A percentile compares a stretch with the other conserved stretches of the same genome.
These are phyloP conservation scores for Talaromyces proteolyticus DNA, from an alignment of 495 filamentous ascomycete species.

Conservation along the genomic window DNA sequence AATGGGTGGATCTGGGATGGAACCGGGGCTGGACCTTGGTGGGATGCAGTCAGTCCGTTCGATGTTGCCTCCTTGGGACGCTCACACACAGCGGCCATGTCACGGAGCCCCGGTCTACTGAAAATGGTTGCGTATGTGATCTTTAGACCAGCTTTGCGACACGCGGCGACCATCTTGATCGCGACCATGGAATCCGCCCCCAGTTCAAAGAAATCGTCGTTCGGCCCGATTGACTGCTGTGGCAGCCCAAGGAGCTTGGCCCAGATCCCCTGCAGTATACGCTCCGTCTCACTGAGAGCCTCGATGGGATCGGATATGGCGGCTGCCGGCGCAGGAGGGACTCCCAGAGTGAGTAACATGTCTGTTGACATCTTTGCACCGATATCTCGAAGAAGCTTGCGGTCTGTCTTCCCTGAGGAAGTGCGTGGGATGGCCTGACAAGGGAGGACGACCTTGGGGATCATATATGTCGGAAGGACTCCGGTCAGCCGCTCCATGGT, in stretches of 20 bases:
- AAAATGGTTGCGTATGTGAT: not conserved
- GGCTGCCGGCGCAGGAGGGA: too few relatives aligned
- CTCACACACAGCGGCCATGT: too few relatives aligned
- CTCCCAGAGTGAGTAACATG: too few relatives aligned
- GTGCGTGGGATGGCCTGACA: slow-evolving; percentile 39
- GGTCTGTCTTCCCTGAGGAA: slow-evolving; percentile 47
- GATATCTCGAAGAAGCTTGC: slow-evolving; percentile 29
- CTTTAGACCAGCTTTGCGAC: not conserved
- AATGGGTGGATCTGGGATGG: too few relatives aligned
- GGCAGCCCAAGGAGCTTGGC: not conserved
- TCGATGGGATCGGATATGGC: not conserved
- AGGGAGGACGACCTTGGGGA: slow-evolving; percentile 46
- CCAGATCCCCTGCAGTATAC: slow-evolving; percentile 17
- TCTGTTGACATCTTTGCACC: slow-evolving; percentile 5
- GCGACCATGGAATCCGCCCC: slow-evolving; percentile 85
- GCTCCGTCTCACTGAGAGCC: slow-evolving; percentile 8
- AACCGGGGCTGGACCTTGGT: too few relatives aligned
- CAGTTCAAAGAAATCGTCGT: slow-evolving; percentile 77
- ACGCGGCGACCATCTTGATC: not conserved
- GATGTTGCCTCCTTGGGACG: too few relatives aligned
- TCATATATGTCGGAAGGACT: slow-evolving; percentile 40
- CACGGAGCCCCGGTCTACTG: too few relatives aligned
- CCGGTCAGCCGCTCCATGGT: slow-evolving; percentile 6
- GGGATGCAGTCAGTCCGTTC: too few relatives aligned
- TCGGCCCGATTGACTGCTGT: slow-evolving; percentile 37